Percentiles rank a stretch among this genome's conserved stretches.
Evolutionary conservation across 495 filamentous ascomycete species (phyloP).

Genomic region (Lepidopterella palustris): DNA sequence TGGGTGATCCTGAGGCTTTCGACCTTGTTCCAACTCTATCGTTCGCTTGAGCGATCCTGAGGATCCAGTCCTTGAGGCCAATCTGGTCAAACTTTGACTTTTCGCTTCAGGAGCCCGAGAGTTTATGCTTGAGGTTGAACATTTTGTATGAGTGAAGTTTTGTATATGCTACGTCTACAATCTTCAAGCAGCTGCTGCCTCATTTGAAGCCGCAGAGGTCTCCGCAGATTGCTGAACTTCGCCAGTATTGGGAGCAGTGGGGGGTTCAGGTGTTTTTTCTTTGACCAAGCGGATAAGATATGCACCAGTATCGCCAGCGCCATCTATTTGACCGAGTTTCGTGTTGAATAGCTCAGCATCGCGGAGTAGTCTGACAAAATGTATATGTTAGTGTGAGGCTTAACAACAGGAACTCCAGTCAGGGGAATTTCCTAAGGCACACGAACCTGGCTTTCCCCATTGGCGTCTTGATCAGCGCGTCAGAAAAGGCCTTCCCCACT

Average conservation of each 20-base stretch:
- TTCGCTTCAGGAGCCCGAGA: no score
- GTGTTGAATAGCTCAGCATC: constrained; percentile 73
- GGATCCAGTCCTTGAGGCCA: no score
- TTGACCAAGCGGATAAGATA: constrained; percentile 62
- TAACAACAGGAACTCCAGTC: no score
- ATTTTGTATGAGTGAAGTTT: no score
- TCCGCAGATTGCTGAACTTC: background rate
- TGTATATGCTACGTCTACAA: background rate
- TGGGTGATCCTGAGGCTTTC: no score
- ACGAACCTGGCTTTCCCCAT: constrained; percentile 69
- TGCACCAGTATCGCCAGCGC: constrained; percentile 63
- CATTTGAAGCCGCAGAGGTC: background rate
- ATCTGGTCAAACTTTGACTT: no score
- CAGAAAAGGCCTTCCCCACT: constrained; percentile 67
- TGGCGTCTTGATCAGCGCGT: constrained; percentile 58
- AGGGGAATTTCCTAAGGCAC: no score
- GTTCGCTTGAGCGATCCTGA: no score
- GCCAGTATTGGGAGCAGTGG: background rate
- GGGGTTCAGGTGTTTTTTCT: constrained; percentile 42
- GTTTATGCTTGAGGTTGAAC: no score
- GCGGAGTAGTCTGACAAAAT: constrained; percentile 57
- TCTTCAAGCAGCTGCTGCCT: background rate
- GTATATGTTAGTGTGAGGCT: background rate
- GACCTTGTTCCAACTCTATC: no score
- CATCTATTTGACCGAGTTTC: constrained; percentile 71